Evolutionary conservation across 306 rosid species (phyloP).

Genomic region (Rubus parviflorus): DNA sequence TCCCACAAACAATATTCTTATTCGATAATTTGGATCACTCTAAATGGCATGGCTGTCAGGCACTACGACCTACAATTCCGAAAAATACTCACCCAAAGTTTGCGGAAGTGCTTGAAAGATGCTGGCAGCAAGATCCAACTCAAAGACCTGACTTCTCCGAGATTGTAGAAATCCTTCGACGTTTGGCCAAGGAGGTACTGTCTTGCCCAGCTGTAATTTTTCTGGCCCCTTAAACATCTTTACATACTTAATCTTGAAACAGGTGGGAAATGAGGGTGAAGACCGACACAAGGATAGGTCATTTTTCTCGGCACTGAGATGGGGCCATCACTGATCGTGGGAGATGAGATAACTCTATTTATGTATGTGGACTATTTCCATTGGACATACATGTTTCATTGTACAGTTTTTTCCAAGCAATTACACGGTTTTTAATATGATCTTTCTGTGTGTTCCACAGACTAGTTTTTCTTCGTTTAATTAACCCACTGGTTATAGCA

Average conservation of each 20-base stretch:
- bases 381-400: constrained; percentile 24
- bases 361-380: constrained; percentile 4
- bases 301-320: constrained; percentile 67
- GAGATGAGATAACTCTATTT: constrained; percentile 8
- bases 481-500: not conserved
- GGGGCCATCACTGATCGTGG: constrained; percentile 43
- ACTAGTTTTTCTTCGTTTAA: not conserved
- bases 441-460: not conserved
- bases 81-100: constrained; percentile 65
- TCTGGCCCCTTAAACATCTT: not conserved
- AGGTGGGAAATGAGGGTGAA: constrained; percentile 53
- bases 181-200: constrained; percentile 67
- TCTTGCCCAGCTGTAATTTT: not conserved
- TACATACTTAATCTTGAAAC: constrained; percentile 30
- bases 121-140: constrained; percentile 88
- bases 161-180: constrained; percentile 69
- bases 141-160: constrained; percentile 77
- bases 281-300: constrained; percentile 52
- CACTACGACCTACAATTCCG: constrained; percentile 79
- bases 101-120: constrained; percentile 72
- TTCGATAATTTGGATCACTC: constrained; percentile 10
- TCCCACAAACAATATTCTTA: not conserved
- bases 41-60: constrained; percentile 49
- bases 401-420: constrained; percentile 15
- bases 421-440: not conserved